phyloP scores from a whole-genome alignment of 768 basidiomycete species.

The Holtermanniella nyarrowii region DNA sequence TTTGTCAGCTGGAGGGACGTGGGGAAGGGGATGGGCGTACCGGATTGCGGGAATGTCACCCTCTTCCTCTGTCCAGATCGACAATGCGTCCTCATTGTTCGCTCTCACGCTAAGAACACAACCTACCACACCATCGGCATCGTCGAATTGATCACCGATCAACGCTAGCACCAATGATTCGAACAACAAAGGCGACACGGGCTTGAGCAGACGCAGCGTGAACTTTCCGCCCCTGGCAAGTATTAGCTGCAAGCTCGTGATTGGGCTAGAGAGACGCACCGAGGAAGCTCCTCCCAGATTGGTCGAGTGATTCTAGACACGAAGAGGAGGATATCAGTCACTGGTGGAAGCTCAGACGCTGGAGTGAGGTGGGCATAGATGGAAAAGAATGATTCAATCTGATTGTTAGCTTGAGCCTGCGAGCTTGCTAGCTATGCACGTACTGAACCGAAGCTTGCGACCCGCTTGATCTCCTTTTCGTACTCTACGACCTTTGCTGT shows the following conservation, averaged over 20 bases:
- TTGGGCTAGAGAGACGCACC: constrained; percentile 39
- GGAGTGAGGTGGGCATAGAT: constrained; percentile 83
- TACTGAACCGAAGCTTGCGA: constrained; percentile 79
- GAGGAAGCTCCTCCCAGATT: constrained; percentile 92
- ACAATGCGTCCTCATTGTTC: constrained; percentile 86
- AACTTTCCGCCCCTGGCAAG: constrained; percentile 76
- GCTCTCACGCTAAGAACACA: constrained; percentile 81
- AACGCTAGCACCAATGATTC: constrained; percentile 57
- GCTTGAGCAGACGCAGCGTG: constrained; percentile 82
- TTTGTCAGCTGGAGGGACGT: constrained; percentile 1
- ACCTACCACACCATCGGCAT: constrained; percentile 59
- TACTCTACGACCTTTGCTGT: constrained; percentile 84
- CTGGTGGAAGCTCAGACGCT: constrained; percentile 71
- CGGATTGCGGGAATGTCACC: constrained; percentile 45
- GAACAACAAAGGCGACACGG: constrained; percentile 27
- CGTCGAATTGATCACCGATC: constrained; percentile 80
- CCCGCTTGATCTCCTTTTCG: constrained; percentile 88
- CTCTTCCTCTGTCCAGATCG: constrained; percentile 81
- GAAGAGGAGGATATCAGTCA: constrained; percentile 90
- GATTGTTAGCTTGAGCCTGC: not conserved
- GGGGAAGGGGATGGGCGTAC: constrained; percentile 4
- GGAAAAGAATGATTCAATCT: constrained; percentile 95
- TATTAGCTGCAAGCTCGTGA: not conserved
- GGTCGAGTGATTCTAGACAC: constrained; percentile 74
- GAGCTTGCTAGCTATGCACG: constrained; percentile 29